Percentiles rank a stretch among this genome's conserved stretches.
Conservation (phyloP, 2,329 filamentous ascomycete genomes). For the Thermothelomyces thermophilus region DNA sequence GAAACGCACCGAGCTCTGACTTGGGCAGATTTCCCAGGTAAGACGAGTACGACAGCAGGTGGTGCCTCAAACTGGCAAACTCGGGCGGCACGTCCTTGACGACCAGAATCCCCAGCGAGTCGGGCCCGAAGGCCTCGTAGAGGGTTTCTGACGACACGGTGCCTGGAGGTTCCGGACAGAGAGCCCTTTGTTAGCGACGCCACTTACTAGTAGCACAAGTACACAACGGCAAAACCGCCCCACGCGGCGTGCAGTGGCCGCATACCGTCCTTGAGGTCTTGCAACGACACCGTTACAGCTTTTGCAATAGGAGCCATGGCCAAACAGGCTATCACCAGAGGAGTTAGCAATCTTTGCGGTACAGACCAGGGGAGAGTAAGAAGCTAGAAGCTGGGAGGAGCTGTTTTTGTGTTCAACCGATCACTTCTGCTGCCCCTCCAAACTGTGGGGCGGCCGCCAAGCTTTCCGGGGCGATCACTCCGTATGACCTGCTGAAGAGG, state of each 20-base stretch:
- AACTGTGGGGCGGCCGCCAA: slow-evolving; percentile 16
- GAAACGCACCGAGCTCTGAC: slow-evolving; percentile 59
- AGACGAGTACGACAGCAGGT: slow-evolving; percentile 77
- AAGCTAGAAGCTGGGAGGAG: background rate
- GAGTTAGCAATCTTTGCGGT: too few relatives aligned
- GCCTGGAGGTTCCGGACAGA: slow-evolving; percentile 38
- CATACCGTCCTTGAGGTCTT: slow-evolving; percentile 53
- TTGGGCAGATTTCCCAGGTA: slow-evolving; percentile 77
- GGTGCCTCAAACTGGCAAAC: slow-evolving; percentile 65
- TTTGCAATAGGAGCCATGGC: slow-evolving; percentile 45
- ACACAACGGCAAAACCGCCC: background rate
- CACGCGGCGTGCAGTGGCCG: background rate
- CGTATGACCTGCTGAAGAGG: slow-evolving; percentile 18
- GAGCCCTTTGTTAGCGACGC: slow-evolving; percentile 11
- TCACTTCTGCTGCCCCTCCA: slow-evolving; percentile 9
- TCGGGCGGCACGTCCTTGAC: slow-evolving; percentile 73
- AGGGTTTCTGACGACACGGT: slow-evolving; percentile 62
- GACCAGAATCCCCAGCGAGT: slow-evolving; percentile 87
- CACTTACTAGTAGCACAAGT: slow-evolving; percentile 8
- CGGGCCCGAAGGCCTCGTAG: slow-evolving; percentile 78
- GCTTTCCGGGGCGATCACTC: slow-evolving; percentile 1
- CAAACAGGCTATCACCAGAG: background rate
- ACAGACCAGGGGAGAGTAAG: background rate
- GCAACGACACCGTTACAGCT: slow-evolving; percentile 55
- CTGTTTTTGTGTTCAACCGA: background rate